A percentile compares a stretch with the other conserved stretches of the same genome.
phyloP scores from a whole-genome alignment of 2,329 filamentous ascomycete genomes.

The Alternaria sp. region DNA sequence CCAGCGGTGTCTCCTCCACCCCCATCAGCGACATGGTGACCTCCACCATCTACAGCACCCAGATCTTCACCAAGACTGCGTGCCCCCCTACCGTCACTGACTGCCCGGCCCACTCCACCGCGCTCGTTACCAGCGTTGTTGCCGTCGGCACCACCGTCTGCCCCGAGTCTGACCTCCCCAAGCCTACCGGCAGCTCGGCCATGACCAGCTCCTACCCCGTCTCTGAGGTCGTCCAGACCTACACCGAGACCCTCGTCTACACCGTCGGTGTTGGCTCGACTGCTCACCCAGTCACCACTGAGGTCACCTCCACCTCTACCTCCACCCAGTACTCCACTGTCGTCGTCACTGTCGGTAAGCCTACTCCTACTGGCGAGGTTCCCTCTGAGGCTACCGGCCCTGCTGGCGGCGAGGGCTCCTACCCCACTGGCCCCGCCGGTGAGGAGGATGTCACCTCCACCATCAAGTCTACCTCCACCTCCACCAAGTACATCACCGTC shows the following conservation, averaged over 20 bases:
- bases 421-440: conserved; percentile 4
- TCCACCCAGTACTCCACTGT: conserved; percentile 43
- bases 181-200: conserved; percentile 19
- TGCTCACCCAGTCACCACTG: conserved; percentile 54
- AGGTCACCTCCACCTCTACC: conserved; percentile 40
- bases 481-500: conserved; percentile 42
- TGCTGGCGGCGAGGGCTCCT: conserved; percentile 9
- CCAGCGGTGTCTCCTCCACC: conserved; percentile 37
- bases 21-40: conserved; percentile 47
- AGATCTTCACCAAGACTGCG: conserved; percentile 44
- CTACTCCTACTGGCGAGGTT: conserved; percentile 1
- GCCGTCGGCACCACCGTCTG: conserved; percentile 54
- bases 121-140: conserved; percentile 49
- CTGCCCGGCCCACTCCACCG: conserved; percentile 31
- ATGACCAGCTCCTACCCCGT: conserved; percentile 27
- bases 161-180: conserved; percentile 33
- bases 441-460: conserved; percentile 43
- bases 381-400: conserved; percentile 10
- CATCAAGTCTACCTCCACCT: conserved; percentile 39
- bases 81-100: conserved; percentile 11
- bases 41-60: conserved; percentile 53
- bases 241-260: conserved; percentile 52
- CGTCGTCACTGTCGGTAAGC: conserved; percentile 28
- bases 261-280: conserved; percentile 50
- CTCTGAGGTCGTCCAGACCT: conserved; percentile 41